A percentile compares a stretch with the other conserved stretches of the same genome.
phyloP scores from a whole-genome alignment of 768 basidiomycete genomes.

The Pisolithus orientalis region DNA sequence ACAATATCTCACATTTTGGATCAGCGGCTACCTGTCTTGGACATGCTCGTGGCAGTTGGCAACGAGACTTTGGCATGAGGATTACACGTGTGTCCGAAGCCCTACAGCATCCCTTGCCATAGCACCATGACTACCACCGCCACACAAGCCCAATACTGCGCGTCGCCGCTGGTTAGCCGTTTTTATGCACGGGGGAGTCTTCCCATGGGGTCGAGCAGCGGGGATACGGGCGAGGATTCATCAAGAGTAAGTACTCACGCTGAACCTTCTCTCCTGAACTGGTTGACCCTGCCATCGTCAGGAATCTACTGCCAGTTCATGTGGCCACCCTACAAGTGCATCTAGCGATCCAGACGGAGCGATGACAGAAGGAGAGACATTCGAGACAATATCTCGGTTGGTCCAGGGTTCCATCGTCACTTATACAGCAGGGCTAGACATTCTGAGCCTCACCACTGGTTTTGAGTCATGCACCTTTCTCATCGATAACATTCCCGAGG shows the following conservation, averaged over 20 bases:
- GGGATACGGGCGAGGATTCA: background rate
- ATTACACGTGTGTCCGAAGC: background rate
- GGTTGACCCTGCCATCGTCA: background rate
- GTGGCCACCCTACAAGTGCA: background rate
- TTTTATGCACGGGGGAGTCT: background rate
- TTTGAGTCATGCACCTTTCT: conserved; percentile 47
- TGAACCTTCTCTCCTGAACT: background rate
- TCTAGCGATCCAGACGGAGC: background rate
- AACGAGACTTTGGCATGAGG: background rate
- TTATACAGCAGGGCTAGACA: conserved; percentile 43
- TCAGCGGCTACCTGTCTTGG: background rate
- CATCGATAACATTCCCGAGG: conserved; percentile 39
- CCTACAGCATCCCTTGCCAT: background rate
- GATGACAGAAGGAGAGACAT: background rate
- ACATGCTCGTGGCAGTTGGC: background rate
- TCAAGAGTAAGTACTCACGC: background rate
- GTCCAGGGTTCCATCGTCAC: conserved; percentile 45
- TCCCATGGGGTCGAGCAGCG: background rate
- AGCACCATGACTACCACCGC: background rate
- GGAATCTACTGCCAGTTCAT: background rate
- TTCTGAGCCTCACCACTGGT: conserved; percentile 40
- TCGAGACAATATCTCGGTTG: conserved; percentile 10
- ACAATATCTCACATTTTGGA: background rate
- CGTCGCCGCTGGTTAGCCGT: background rate
- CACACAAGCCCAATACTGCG: background rate